Percentiles rank a stretch among this genome's conserved stretches.
Evolutionary conservation across 768 basidiomycete species (phyloP).

Genomic region (Trametes maxima): DNA sequence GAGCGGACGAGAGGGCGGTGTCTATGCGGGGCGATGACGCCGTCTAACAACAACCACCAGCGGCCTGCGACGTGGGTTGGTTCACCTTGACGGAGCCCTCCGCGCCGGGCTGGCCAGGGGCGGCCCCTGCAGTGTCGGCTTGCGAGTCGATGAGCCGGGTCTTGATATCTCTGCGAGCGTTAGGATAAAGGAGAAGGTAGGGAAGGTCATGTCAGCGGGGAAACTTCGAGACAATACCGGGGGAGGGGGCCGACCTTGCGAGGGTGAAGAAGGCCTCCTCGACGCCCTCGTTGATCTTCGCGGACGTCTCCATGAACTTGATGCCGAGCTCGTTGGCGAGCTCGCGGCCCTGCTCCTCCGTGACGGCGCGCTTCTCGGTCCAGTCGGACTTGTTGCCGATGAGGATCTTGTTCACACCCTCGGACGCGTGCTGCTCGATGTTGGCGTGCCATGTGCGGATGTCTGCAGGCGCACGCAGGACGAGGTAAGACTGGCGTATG

Average conservation of each 20-base stretch:
- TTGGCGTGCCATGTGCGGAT: slow-evolving; percentile 98
- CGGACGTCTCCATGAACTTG: slow-evolving; percentile 96
- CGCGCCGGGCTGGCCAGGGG: slow-evolving; percentile 39
- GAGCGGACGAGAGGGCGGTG: neutral
- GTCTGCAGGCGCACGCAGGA: slow-evolving; percentile 52
- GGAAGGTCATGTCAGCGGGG: slow-evolving; percentile 6
- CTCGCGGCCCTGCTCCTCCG: slow-evolving; percentile 88
- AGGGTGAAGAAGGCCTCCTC: slow-evolving; percentile 99
- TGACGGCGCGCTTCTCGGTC: slow-evolving; percentile 92
- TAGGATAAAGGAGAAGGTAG: neutral
- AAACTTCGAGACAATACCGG: slow-evolving; percentile 9
- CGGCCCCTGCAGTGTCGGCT: slow-evolving; percentile 55
- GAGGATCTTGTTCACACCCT: slow-evolving; percentile 98
- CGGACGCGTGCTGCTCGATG: slow-evolving; percentile 98
- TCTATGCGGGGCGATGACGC: neutral
- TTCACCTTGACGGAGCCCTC: slow-evolving; percentile 69
- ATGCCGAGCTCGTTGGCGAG: slow-evolving; percentile 94
- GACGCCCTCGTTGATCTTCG: slow-evolving; percentile 95
- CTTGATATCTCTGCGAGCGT: slow-evolving; percentile 83
- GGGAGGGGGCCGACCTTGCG: slow-evolving; percentile 67
- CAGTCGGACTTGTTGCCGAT: slow-evolving; percentile 99
- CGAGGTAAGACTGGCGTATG: neutral
- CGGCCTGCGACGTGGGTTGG: slow-evolving; percentile 50
- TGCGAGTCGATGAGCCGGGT: slow-evolving; percentile 94
- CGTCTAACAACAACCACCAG: slow-evolving; percentile 53